These are phyloP conservation scores for Colletotrichum plurivorum DNA, from an alignment of 2,329 filamentous ascomycete genomes.

Conservation along the genomic window DNA sequence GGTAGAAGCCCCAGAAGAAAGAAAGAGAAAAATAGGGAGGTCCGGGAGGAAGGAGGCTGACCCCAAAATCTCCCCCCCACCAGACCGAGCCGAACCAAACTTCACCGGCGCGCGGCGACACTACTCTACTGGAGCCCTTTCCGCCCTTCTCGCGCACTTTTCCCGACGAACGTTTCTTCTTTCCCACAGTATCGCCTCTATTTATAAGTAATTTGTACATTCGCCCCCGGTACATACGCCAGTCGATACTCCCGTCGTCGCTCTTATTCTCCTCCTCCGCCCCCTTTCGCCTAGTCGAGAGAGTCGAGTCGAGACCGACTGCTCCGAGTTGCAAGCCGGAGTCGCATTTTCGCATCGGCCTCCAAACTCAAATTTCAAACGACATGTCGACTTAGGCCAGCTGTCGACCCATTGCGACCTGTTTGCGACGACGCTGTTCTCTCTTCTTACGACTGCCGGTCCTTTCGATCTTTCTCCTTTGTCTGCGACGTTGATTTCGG, in stretches of 20 bases:
- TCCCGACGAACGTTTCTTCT: slow-evolving; percentile 31
- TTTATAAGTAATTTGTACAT: slow-evolving; percentile 23
- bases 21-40: slow-evolving; percentile 23
- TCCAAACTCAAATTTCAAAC: slow-evolving; percentile 23
- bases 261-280: not conserved
- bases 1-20: slow-evolving; percentile 33
- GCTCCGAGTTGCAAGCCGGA: not conserved
- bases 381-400: slow-evolving; percentile 30
- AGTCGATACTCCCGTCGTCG: not conserved
- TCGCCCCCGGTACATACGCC: slow-evolving; percentile 11
- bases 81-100: slow-evolving; percentile 29
- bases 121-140: not conserved
- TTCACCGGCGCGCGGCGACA: slow-evolving; percentile 5
- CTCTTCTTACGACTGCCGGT: slow-evolving; percentile 20
- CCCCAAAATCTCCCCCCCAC: slow-evolving; percentile 23
- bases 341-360: slow-evolving; percentile 29
- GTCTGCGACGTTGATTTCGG: slow-evolving; percentile 23
- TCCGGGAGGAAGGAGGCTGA: slow-evolving; percentile 36
- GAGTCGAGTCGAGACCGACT: slow-evolving; percentile 6
- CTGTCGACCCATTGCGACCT: slow-evolving; percentile 26
- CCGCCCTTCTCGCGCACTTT: slow-evolving; percentile 15
- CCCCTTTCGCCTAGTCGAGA: not conserved
- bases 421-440: slow-evolving; percentile 8
- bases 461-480: slow-evolving; percentile 5
- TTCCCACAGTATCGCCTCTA: slow-evolving; percentile 10